Evolutionary conservation across 1,284 basidiomycete genomes (phyloP).

Genomic region (Cronartium quercuum): DNA sequence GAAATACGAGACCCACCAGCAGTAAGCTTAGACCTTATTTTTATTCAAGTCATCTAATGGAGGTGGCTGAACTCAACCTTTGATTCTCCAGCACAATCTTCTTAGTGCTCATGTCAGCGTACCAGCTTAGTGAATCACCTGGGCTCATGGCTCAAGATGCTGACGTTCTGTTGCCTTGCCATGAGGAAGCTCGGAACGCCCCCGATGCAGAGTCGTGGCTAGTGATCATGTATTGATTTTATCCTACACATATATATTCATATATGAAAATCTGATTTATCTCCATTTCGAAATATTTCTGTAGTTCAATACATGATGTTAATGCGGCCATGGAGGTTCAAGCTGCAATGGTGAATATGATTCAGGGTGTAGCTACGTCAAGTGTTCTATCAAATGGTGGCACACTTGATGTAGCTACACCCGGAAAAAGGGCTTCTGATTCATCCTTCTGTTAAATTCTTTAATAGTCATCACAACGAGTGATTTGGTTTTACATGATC

Average conservation of each 20-base stretch:
- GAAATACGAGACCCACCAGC: conserved; percentile 29
- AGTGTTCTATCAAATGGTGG: background rate
- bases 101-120: conserved; percentile 21
- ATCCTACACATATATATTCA: too few species aligned
- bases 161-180: conserved; percentile 18
- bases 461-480: too few species aligned
- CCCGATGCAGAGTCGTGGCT: conserved; percentile 10
- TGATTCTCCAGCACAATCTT: conserved; percentile 24
- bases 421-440: too few species aligned
- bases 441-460: too few species aligned
- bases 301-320: too few species aligned
- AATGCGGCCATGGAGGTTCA: too few species aligned
- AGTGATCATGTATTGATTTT: background rate
- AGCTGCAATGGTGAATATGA: too few species aligned
- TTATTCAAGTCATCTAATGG: background rate
- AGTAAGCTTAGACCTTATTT: background rate
- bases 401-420: background rate
- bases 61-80: background rate
- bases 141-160: conserved; percentile 4
- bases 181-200: conserved; percentile 31
- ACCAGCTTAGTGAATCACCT: background rate
- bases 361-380: background rate
- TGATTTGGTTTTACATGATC: too few species aligned
- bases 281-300: too few species aligned
- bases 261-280: too few species aligned